A percentile compares a stretch with the other conserved stretches of the same genome.
phyloP scores from a whole-genome alignment of 129 eudicot genomes.

The Ambrosia artemisiifolia region DNA sequence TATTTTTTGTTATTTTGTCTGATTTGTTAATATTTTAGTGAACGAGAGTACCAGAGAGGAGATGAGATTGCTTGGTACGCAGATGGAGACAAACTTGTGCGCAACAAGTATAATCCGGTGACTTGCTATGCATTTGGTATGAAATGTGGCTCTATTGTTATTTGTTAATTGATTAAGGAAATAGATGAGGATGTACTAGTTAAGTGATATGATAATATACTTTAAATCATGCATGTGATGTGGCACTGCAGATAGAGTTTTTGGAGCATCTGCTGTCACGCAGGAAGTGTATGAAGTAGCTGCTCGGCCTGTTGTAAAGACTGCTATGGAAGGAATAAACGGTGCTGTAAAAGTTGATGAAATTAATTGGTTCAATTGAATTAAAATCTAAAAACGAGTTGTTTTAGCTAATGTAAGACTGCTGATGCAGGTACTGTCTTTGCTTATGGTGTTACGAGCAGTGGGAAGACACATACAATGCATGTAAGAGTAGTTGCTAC shows the following conservation, averaged over 20 bases:
- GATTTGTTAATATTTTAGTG: slow-evolving; percentile 47
- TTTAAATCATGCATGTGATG: no score
- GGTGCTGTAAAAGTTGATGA: slow-evolving; percentile 49
- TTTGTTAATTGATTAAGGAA: no score
- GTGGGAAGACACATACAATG: slow-evolving; percentile 99
- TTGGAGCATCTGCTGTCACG: slow-evolving; percentile 69
- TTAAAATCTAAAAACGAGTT: background rate
- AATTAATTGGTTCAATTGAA: no score
- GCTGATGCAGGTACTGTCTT: slow-evolving; percentile 86
- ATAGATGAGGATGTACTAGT: no score
- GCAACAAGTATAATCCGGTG: slow-evolving; percentile 85
- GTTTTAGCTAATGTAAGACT: slow-evolving; percentile 23
- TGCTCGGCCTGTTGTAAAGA: slow-evolving; percentile 85
- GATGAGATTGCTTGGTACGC: slow-evolving; percentile 91
- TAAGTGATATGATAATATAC: slow-evolving; percentile 6
- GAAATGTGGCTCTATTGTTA: background rate
- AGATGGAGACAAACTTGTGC: slow-evolving; percentile 79
- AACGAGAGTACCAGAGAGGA: slow-evolving; percentile 80
- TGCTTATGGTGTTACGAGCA: slow-evolving; percentile 99
- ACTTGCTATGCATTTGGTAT: slow-evolving; percentile 92
- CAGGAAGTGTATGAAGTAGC: slow-evolving; percentile 97
- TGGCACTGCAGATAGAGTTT: slow-evolving; percentile 89
- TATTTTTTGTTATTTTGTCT: slow-evolving; percentile 3
- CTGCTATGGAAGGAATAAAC: slow-evolving; percentile 96
- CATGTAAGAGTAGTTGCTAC: slow-evolving; percentile 57